These are phyloP conservation scores for Setaria viridis DNA, from an alignment of 202 grass and related monocot species.

Conservation along the genomic window DNA sequence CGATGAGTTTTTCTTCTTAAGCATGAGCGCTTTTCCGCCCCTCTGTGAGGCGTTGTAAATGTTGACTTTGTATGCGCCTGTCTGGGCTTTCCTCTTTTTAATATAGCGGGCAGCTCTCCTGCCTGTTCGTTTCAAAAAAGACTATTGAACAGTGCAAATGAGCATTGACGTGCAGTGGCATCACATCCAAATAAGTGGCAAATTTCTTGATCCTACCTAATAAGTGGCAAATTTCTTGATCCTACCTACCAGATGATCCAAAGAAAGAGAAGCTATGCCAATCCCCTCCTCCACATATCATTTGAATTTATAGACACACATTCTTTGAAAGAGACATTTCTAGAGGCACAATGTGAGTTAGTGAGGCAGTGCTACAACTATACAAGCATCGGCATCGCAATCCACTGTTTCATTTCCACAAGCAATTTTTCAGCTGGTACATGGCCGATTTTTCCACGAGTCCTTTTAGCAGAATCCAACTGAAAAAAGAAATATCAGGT, in stretches of 20 bases:
- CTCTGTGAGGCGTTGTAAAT: too few species aligned
- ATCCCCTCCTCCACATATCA: background rate
- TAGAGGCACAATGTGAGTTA: background rate
- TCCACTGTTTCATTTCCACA: background rate
- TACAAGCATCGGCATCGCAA: conserved; percentile 19
- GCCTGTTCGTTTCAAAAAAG: too few species aligned
- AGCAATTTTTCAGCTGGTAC: background rate
- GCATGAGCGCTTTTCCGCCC: too few species aligned
- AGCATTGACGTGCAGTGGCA: background rate
- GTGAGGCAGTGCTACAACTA: background rate
- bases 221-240: background rate
- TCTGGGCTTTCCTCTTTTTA: too few species aligned
- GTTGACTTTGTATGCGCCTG: too few species aligned
- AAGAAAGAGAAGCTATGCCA: background rate
- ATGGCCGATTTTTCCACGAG: conserved; percentile 28
- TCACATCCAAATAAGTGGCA: background rate
- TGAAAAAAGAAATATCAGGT: background rate
- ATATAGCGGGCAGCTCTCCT: too few species aligned
- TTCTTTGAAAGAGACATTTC: background rate
- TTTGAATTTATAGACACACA: too few species aligned
- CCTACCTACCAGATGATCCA: background rate
- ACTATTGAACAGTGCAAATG: background rate
- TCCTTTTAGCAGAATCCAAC: conserved; percentile 29
- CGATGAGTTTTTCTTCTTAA: too few species aligned
- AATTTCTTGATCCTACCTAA: background rate